Evolutionary conservation across 139 green algal species (phyloP).

Genomic region (Tetratostichococcus sp.): DNA sequence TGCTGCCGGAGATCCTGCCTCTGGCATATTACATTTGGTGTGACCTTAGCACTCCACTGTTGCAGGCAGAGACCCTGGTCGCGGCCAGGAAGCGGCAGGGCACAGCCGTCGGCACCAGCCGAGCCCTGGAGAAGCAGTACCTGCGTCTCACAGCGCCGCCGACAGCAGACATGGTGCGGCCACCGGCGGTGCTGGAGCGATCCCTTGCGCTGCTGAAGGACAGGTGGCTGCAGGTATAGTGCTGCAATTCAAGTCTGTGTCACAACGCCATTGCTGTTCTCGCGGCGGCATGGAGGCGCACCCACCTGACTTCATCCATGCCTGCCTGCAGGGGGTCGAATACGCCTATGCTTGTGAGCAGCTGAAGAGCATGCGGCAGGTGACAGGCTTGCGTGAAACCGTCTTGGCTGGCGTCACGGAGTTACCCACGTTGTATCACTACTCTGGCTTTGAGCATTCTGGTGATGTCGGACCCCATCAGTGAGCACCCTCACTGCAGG

Average conservation of each 20-base stretch:
- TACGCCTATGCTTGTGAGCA: constrained; percentile 67
- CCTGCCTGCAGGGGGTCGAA: constrained; percentile 14
- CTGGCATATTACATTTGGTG: no score
- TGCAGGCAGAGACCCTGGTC: background rate
- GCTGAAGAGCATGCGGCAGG: constrained; percentile 79
- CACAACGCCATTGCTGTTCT: no score
- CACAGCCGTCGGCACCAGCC: constrained; percentile 19
- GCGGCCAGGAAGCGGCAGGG: background rate
- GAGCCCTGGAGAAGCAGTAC: constrained; percentile 47
- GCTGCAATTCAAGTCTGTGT: no score
- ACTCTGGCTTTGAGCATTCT: no score
- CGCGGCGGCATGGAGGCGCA: no score
- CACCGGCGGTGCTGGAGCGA: constrained; percentile 37
- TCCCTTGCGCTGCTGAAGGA: constrained; percentile 52
- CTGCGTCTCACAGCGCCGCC: constrained; percentile 49
- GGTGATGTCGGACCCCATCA: no score
- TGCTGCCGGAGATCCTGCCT: no score
- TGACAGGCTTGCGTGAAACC: background rate
- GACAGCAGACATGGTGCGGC: constrained; percentile 26
- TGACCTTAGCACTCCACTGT: no score
- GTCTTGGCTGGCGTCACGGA: no score
- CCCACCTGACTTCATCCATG: no score
- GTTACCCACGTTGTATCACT: no score
- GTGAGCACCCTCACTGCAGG: no score
- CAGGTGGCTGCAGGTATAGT: constrained; percentile 19